These are phyloP conservation scores for Teratosphaeria viscida DNA, from an alignment of 2,329 filamentous ascomycete species.

Conservation along the genomic window DNA sequence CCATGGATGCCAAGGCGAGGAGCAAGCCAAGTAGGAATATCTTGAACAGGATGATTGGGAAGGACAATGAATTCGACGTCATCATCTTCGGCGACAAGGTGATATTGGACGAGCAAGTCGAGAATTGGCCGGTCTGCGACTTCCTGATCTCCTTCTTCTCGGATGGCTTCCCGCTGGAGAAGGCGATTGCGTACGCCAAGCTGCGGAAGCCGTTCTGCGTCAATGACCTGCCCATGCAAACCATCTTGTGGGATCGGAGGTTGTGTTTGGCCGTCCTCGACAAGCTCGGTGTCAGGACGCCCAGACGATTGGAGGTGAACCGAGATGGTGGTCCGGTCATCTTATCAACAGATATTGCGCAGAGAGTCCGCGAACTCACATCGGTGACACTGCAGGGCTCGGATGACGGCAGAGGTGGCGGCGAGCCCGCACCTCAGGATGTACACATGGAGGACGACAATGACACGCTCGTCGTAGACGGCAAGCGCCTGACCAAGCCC, in stretches of 20 bases:
- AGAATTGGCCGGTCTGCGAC: constrained; percentile 94
- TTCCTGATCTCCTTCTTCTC: constrained; percentile 98
- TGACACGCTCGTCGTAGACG: constrained; percentile 81
- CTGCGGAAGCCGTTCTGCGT: constrained; percentile 93
- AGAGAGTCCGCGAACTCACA: constrained; percentile 69
- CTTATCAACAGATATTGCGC: constrained; percentile 66
- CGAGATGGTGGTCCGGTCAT: constrained; percentile 80
- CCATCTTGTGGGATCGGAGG: constrained; percentile 89
- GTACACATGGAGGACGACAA: constrained; percentile 85
- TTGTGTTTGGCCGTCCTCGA: constrained; percentile 82
- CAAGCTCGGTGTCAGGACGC: constrained; percentile 79
- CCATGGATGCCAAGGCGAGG: constrained; percentile 86
- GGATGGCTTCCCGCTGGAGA: constrained; percentile 91
- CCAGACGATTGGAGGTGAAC: constrained; percentile 78
- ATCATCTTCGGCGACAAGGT: constrained; percentile 98
- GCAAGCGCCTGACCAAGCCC: constrained; percentile 69
- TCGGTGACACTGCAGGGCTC: constrained; percentile 65
- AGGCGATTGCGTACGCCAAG: constrained; percentile 90
- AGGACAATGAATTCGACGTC: constrained; percentile 89
- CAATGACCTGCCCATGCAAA: constrained; percentile 95
- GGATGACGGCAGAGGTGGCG: constrained; percentile 55
- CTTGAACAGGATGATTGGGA: constrained; percentile 78
- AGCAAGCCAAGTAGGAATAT: constrained; percentile 97
- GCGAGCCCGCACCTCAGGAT: constrained; percentile 46
- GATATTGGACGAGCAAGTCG: constrained; percentile 89